Conservation (phyloP, 805 yeast genomes). For the Metschnikowia koreensis region DNA sequence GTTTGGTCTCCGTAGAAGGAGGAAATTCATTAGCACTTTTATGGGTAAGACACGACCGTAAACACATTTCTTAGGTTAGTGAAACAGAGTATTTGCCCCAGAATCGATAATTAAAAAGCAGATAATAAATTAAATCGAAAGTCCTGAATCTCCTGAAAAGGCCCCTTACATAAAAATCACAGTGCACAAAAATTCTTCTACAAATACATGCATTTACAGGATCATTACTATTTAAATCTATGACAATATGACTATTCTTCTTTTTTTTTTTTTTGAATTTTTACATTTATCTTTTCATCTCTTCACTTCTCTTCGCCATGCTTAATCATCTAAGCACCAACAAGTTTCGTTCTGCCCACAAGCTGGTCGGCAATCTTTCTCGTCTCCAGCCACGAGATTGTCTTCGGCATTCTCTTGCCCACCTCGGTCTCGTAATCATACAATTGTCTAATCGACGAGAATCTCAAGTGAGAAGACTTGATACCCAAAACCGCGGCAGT, state of each 20-base stretch:
- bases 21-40: too few relatives aligned
- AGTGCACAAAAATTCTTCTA: background rate
- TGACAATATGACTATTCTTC: background rate
- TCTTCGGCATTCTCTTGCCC: constrained; percentile 80
- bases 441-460: constrained; percentile 69
- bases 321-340: background rate
- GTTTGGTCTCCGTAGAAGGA: background rate
- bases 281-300: background rate
- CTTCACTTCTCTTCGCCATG: background rate
- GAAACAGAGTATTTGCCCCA: too few relatives aligned
- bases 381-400: constrained; percentile 75
- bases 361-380: constrained; percentile 81
- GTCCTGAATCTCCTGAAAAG: too few relatives aligned
- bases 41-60: too few relatives aligned
- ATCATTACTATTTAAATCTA: background rate
- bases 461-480: constrained; percentile 69
- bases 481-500: constrained; percentile 86
- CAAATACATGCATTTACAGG: constrained; percentile 1
- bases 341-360: constrained; percentile 57
- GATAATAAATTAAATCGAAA: too few relatives aligned
- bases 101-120: too few relatives aligned
- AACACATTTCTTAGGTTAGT: too few relatives aligned
- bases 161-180: too few relatives aligned
- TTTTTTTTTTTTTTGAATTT: background rate
- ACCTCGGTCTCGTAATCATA: constrained; percentile 88